Base-by-base conservation (phyloP, 345 rosid species). In the Aethionema arabicum region DNA sequence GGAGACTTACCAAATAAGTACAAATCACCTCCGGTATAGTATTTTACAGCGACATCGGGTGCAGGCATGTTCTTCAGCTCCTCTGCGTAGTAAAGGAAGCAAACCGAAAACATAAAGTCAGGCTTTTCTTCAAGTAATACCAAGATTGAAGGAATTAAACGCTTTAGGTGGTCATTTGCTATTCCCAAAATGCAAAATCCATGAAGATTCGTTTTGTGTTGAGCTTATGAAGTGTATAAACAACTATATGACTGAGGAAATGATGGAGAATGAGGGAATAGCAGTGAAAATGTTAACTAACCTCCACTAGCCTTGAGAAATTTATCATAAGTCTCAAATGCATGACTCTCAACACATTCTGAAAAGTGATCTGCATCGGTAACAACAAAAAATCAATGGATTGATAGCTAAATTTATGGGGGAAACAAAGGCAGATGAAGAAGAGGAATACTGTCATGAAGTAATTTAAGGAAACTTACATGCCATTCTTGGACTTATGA, bases 401-500 rank as follows among this genome's bases (percentile, higher is more conserved):
- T n/a, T n/a, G 27, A 21, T 21, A 21, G 27, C 27, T 21, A 6
- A 2, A 4, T 10, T 37, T 37, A 6, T 10, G 11, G 40, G 40
- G 40, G 40, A 6, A 3, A 37, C 40, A 37, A 4, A 6, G 44
- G 44, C 8, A 12, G n/a, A 3, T 40, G 35, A 36, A 7, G 32
- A 35, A 44, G 10, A 35, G 0, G 2, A 5, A 5, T 30, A 21
- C 4, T 39, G 40, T 11, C 35, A 38, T 3, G 12, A 44, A 33
- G 16, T 4, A 29, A 15, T 21, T 48, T 43, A 57, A 41, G 48
- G 54, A 35, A 46, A 80, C 97, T 84, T 80, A 93, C 97, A 90
- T 70, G 99, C 97, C 99, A 90, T 93, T 77, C 99, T 83, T 36
- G 99, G 99, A 79, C 99, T 93, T 56, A 93, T 0, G 21, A 81